Percentiles rank a stretch among this genome's conserved stretches.
phyloP scores from a whole-genome alignment of 2,329 filamentous ascomycete genomes.

The Clonostachys solani region DNA sequence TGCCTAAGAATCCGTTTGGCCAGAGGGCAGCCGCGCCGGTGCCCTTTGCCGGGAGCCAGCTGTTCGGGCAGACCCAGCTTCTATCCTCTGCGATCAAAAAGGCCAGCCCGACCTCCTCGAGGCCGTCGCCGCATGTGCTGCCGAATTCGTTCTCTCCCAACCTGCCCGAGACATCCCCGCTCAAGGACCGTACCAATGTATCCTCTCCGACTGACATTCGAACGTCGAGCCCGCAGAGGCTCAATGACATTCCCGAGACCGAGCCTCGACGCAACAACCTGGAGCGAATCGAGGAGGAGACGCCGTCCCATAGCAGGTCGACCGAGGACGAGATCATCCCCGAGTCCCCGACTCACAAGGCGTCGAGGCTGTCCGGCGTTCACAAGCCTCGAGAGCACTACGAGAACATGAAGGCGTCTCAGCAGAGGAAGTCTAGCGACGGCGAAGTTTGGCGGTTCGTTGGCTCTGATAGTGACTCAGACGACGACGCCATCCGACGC shows the following conservation, averaged over 20 bases:
- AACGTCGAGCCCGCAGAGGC: slow-evolving; percentile 33
- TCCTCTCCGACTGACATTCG: slow-evolving; percentile 36
- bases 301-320: slow-evolving; percentile 13
- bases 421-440: slow-evolving; percentile 27
- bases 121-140: slow-evolving; percentile 48
- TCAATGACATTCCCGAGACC: slow-evolving; percentile 22
- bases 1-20: slow-evolving; percentile 43
- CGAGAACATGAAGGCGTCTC: slow-evolving; percentile 40
- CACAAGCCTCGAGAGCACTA: slow-evolving; percentile 34
- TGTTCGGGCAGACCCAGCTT: slow-evolving; percentile 50
- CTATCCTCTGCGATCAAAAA: slow-evolving; percentile 44
- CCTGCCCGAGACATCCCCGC: slow-evolving; percentile 36
- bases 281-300: slow-evolving; percentile 13
- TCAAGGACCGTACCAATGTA: slow-evolving; percentile 42
- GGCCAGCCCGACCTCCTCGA: slow-evolving; percentile 51
- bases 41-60: slow-evolving; percentile 37
- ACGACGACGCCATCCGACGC: slow-evolving; percentile 20
- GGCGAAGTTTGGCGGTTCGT: slow-evolving; percentile 2
- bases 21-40: slow-evolving; percentile 23
- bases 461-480: slow-evolving; percentile 25
- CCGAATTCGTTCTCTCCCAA: slow-evolving; percentile 41
- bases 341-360: not conserved
- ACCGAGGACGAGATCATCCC: not conserved
- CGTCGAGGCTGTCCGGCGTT: slow-evolving; percentile 11
- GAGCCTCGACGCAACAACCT: slow-evolving; percentile 10